A percentile compares a stretch with the other conserved stretches of the same genome.
These are phyloP conservation scores for Euphorbia neoarborescens DNA, from an alignment of 441 rosid species.

Conservation along the genomic window DNA sequence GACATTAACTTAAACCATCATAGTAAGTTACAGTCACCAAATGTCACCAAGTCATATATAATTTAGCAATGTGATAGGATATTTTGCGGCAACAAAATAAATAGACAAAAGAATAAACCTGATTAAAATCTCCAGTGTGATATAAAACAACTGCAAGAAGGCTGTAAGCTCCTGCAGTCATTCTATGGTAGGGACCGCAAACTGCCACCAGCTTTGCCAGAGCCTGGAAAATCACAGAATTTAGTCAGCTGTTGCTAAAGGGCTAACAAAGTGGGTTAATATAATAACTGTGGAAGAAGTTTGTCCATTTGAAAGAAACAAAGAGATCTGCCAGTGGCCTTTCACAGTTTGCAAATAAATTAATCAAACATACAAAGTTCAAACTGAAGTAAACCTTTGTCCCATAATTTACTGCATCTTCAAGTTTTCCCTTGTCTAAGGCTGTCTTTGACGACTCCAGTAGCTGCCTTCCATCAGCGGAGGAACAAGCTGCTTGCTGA, in stretches of 20 bases:
- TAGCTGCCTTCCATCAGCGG: conserved; percentile 76
- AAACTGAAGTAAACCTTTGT: conserved; percentile 50
- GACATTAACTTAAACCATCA: conserved; percentile 14
- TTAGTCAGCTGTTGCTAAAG: conserved; percentile 14
- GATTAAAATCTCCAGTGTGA: conserved; percentile 88
- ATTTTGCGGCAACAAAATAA: conserved; percentile 9
- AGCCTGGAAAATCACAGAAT: conserved; percentile 45
- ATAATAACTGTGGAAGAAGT: conserved; percentile 13
- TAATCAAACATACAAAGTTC: conserved; percentile 45
- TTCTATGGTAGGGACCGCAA: conserved; percentile 86
- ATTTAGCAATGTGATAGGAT: conserved; percentile 7
- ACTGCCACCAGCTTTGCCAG: conserved; percentile 76
- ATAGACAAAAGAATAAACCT: conserved; percentile 40
- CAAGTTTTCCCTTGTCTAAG: conserved; percentile 85
- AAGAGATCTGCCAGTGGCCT: not conserved
- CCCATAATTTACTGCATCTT: conserved; percentile 76
- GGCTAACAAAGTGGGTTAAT: conserved; percentile 14
- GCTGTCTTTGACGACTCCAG: conserved; percentile 88
- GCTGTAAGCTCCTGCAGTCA: conserved; percentile 87
- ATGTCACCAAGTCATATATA: conserved; percentile 6
- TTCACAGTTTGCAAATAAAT: not conserved
- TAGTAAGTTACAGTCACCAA: not conserved
- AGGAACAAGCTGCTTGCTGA: conserved; percentile 83
- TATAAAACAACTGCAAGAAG: conserved; percentile 90
- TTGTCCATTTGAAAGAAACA: conserved; percentile 14